phyloP scores from a whole-genome alignment of 2,329 filamentous ascomycete species.

The Penicillium sumatraense region DNA sequence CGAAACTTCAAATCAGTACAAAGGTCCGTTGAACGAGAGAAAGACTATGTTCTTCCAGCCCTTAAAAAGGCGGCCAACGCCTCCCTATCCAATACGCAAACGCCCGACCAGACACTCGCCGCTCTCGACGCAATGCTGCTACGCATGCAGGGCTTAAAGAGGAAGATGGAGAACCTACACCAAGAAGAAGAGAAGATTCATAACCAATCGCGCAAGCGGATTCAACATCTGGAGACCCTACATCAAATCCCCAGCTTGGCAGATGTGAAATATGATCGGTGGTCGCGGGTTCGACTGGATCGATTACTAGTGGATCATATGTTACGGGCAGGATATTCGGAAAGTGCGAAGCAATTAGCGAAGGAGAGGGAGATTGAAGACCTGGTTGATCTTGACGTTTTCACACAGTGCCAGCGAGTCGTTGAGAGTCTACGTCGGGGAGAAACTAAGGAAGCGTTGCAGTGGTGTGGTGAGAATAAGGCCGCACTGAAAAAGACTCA shows the following conservation, averaged over 20 bases:
- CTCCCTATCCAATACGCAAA: slow-evolving; percentile 65
- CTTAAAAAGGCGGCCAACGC: slow-evolving; percentile 62
- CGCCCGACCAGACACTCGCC: slow-evolving; percentile 73
- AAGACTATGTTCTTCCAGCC: slow-evolving; percentile 51
- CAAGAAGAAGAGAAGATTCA: slow-evolving; percentile 81
- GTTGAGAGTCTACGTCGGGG: slow-evolving; percentile 71
- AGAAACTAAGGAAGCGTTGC: slow-evolving; percentile 76
- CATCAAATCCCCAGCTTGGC: slow-evolving; percentile 79
- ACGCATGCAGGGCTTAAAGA: slow-evolving; percentile 83
- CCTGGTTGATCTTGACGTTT: slow-evolving; percentile 87
- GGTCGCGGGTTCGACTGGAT: slow-evolving; percentile 81
- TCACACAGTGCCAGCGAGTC: slow-evolving; percentile 79
- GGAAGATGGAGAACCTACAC: slow-evolving; percentile 77
- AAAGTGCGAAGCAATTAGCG: slow-evolving; percentile 76
- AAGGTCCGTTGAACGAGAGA: slow-evolving; percentile 52
- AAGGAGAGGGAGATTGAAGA: slow-evolving; percentile 75
- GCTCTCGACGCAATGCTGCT: slow-evolving; percentile 83
- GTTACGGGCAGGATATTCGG: slow-evolving; percentile 78
- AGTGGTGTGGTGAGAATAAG: slow-evolving; percentile 93
- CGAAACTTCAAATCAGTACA: slow-evolving; percentile 87
- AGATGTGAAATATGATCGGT: slow-evolving; percentile 91
- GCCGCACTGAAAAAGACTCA: slow-evolving; percentile 87
- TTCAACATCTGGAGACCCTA: slow-evolving; percentile 79
- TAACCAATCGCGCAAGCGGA: slow-evolving; percentile 73
- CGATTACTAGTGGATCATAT: slow-evolving; percentile 91